These are phyloP conservation scores for Saturnispora ahearnii DNA, from an alignment of 805 yeast genomes.

Conservation along the genomic window DNA sequence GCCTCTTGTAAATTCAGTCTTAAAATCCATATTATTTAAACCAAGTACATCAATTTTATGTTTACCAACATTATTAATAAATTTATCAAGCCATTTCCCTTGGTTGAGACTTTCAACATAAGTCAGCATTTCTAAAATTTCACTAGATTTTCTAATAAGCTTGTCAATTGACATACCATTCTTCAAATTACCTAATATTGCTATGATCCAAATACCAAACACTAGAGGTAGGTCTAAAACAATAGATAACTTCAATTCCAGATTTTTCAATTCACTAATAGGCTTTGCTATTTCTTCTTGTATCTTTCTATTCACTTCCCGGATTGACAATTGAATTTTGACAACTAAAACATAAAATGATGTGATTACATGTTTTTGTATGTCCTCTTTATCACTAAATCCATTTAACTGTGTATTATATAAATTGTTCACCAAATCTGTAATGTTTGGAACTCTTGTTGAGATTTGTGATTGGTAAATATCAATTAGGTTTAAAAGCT, in stretches of 20 bases:
- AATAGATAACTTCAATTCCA: conserved; percentile 25
- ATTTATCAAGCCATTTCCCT: conserved; percentile 54
- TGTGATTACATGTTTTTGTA: conserved; percentile 29
- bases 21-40: conserved; percentile 16
- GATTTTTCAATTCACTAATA: conserved; percentile 24
- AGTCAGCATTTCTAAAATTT: conserved; percentile 46
- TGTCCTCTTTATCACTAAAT: conserved; percentile 25
- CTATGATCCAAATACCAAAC: conserved; percentile 62
- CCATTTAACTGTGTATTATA: conserved; percentile 31
- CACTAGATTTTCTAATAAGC: conserved; percentile 36
- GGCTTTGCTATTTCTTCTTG: conserved; percentile 26
- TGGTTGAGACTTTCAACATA: conserved; percentile 50
- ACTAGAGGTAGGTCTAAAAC: conserved; percentile 62
- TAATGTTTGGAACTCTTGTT: conserved; percentile 26
- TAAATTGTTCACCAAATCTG: conserved; percentile 27
- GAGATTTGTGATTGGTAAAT: conserved; percentile 17
- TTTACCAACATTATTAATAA: conserved; percentile 32
- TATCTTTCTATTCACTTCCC: conserved; percentile 26
- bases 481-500: conserved; percentile 17
- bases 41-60: conserved; percentile 24
- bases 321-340: conserved; percentile 30
- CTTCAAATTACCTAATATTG: conserved; percentile 47
- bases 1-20: conserved; percentile 8
- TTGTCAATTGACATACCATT: conserved; percentile 40
- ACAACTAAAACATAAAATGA: conserved; percentile 29